Percentiles rank a stretch among this genome's conserved stretches.
Evolutionary conservation across 2,329 filamentous ascomycete species (phyloP).

Genomic region (Arthrobotrys iridis): DNA sequence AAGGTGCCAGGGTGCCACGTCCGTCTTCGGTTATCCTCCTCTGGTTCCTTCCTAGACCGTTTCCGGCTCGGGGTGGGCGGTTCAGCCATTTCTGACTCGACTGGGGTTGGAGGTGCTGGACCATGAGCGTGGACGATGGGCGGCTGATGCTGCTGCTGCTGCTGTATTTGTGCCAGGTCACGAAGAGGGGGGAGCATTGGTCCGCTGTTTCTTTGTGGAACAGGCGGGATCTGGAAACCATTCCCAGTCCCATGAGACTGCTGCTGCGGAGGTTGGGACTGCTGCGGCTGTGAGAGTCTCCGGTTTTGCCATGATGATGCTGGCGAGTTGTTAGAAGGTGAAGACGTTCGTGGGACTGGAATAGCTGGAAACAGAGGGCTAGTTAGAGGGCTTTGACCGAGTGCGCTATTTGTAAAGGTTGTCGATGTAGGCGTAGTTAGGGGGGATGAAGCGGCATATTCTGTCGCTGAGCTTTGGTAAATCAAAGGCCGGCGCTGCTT

Average conservation of each 20-base stretch:
- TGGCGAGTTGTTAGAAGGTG: slow-evolving; percentile 43
- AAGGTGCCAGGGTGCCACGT: slow-evolving; percentile 57
- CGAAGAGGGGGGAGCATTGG: slow-evolving; percentile 50
- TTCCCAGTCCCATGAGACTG: slow-evolving; percentile 32
- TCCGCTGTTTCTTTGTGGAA: slow-evolving; percentile 39
- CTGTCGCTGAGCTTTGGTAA: slow-evolving; percentile 26
- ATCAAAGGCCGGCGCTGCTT: slow-evolving; percentile 46
- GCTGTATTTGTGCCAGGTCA: slow-evolving; percentile 29
- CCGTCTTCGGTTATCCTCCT: slow-evolving; percentile 57
- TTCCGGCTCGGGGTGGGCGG: slow-evolving; percentile 53
- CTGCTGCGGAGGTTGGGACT: slow-evolving; percentile 26
- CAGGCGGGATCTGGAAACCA: slow-evolving; percentile 46
- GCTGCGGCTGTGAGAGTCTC: slow-evolving; percentile 48
- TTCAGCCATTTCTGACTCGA: slow-evolving; percentile 52
- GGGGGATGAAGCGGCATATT: slow-evolving; percentile 50
- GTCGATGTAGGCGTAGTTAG: slow-evolving; percentile 52
- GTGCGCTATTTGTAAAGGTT: slow-evolving; percentile 47
- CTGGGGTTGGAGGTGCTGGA: slow-evolving; percentile 37
- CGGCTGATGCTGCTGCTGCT: not conserved
- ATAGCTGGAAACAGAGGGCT: slow-evolving; percentile 51
- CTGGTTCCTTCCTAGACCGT: slow-evolving; percentile 51
- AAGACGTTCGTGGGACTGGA: slow-evolving; percentile 42
- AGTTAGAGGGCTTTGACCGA: slow-evolving; percentile 53
- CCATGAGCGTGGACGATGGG: not conserved
- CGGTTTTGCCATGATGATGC: slow-evolving; percentile 44